Evolutionary conservation across 2,329 filamentous ascomycete genomes (phyloP).

Genomic region (Alternaria angustiovoidea): DNA sequence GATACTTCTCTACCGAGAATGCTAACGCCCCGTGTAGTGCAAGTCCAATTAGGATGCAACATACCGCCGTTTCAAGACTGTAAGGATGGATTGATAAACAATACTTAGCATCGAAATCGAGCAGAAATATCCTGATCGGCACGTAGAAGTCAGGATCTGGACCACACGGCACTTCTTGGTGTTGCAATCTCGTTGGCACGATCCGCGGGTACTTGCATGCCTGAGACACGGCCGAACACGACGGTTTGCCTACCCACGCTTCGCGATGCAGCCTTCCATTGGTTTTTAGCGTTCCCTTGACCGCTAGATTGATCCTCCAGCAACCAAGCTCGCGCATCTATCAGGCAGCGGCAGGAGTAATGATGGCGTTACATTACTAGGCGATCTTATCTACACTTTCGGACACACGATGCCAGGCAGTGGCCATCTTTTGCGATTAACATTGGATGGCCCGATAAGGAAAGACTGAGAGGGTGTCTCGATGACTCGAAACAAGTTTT

Average conservation of each 20-base stretch:
- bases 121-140: background rate
- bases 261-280: background rate
- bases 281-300: background rate
- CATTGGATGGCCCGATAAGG: background rate
- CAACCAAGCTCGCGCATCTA: background rate
- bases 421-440: background rate
- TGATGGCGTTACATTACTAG: background rate
- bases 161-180: background rate
- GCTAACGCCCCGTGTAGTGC: background rate
- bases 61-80: background rate
- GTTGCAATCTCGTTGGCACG: background rate
- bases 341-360: background rate
- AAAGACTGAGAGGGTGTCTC: background rate
- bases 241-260: background rate
- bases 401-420: background rate
- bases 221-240: constrained; percentile 6
- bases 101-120: background rate
- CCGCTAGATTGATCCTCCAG: constrained; percentile 5
- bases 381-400: background rate
- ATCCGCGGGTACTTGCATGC: constrained; percentile 4
- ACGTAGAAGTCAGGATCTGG: background rate
- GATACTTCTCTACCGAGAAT: background rate
- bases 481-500: background rate
- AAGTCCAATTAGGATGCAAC: background rate
- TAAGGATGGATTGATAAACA: background rate